These are phyloP conservation scores for Gynochthodes officinalis DNA, from an alignment of 257 asterid species.

Conservation along the genomic window DNA sequence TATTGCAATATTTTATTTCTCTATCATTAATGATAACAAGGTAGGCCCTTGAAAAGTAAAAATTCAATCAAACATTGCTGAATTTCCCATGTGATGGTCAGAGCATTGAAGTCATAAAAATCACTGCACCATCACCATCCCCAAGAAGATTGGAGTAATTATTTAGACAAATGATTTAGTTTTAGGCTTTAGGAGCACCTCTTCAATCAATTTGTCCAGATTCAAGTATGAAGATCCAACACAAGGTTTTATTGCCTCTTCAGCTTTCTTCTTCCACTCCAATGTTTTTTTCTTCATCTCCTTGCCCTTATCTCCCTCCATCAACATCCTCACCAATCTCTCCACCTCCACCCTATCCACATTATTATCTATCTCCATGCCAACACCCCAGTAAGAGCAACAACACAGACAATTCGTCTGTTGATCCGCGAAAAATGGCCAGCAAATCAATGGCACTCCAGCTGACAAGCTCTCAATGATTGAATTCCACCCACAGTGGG, in stretches of 20 bases:
- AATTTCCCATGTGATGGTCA: too few relatives aligned
- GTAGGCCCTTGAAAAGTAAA: too few relatives aligned
- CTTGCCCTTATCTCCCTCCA: constrained; percentile 15
- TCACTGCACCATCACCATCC: too few relatives aligned
- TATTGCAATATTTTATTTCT: too few relatives aligned
- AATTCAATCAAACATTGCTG: too few relatives aligned
- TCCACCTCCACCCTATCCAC: constrained; percentile 5
- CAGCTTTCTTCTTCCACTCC: too few relatives aligned
- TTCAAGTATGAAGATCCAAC: too few relatives aligned
- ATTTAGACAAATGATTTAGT: not conserved
- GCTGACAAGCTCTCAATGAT: constrained; percentile 8
- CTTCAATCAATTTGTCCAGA: constrained; percentile 4
- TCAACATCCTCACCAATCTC: constrained; percentile 6
- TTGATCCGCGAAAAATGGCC: constrained; percentile 18
- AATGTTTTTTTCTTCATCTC: too few relatives aligned
- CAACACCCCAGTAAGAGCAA: constrained; percentile 15
- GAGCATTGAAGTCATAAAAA: too few relatives aligned
- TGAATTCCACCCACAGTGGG: constrained; percentile 24
- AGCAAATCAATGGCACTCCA: constrained; percentile 18
- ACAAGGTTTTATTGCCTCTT: too few relatives aligned
- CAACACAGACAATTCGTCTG: constrained; percentile 7
- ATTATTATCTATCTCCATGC: constrained; percentile 9
- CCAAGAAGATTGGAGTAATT: too few relatives aligned
- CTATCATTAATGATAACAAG: too few relatives aligned
- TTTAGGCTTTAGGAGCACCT: not conserved